Evolutionary conservation across 2,329 filamentous ascomycete species (phyloP), one percentile per base, ranked within the genome.

Genomic region (Curvularia sp.): DNA sequence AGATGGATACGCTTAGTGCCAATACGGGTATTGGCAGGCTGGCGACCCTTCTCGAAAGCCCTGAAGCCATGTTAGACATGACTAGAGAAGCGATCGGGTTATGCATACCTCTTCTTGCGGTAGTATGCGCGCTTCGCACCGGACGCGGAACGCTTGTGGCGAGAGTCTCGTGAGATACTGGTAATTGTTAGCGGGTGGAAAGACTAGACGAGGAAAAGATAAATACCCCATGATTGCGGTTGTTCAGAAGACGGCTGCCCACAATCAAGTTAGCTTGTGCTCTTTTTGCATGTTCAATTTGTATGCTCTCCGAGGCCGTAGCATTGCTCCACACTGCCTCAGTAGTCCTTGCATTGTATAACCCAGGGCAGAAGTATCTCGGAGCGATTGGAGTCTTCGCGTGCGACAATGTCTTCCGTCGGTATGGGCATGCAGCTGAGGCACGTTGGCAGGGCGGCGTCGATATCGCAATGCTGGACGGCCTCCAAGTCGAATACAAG

Each of bases 31-130:
- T 95, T 96, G 87, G 95, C 92, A 82, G 94, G 92, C 89, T 99
- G 95, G 83, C 95, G 94, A 83, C 95, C 95, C 84, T 93, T 93
- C 90, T 99, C 96, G 91, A 99, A 99, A 88, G 93, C 96, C 94
- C 95, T 99, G 92, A 88, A 86, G 77, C 76, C 80, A 78, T 81
- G 79, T 85, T 80, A 83, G 78, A 77, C 73, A 77, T 76, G 89
- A 90, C 85, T 87, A 82, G 91, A 89, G 91, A 74, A 73, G 78
- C 80, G 75, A 78, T 83, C 81, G 82, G 82, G 72, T 84, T 83
- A 83, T 83, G 80, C 80, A 82, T 83, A 83, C 82, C 82, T 82
- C 82, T 84, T 84, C 82, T 84, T 84, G 80, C 82, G 82, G 76
- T 83, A 83, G 80, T 82, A 82, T 81, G 82, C 82, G 71, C 82